Conservation (phyloP, 2,329 filamentous ascomycete species). For the Huntiella abstrusa region DNA sequence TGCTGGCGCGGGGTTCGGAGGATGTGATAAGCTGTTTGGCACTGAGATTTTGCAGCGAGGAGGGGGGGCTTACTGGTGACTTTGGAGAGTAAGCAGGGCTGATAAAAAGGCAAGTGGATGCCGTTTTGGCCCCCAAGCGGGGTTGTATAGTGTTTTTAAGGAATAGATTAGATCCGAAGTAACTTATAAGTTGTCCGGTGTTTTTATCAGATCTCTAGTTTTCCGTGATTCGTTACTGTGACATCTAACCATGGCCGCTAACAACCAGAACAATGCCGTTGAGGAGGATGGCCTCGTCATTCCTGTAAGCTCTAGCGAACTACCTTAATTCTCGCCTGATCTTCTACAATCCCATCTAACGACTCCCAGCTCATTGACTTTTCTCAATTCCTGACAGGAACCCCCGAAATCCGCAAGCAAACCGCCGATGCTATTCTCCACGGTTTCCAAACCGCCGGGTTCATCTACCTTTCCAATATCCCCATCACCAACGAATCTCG, state of each 20-base stretch:
- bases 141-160: no score
- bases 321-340: background rate
- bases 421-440: slow-evolving; percentile 55
- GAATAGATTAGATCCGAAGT: no score
- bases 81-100: no score
- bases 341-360: slow-evolving; percentile 7
- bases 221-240: background rate
- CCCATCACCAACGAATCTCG: slow-evolving; percentile 44
- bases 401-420: slow-evolving; percentile 36
- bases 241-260: slow-evolving; percentile 17
- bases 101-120: no score
- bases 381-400: slow-evolving; percentile 47
- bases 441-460: slow-evolving; percentile 72
- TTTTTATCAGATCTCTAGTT: background rate
- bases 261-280: slow-evolving; percentile 22
- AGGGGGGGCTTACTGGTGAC: no score
- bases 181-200: no score
- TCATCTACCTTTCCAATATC: slow-evolving; percentile 74
- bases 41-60: no score
- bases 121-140: no score
- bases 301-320: slow-evolving; percentile 22
- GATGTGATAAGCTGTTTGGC: no score
- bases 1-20: no score
- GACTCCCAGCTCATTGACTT: slow-evolving; percentile 55
- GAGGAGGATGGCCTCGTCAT: slow-evolving; percentile 34